phyloP scores from a whole-genome alignment of 2,329 filamentous ascomycete genomes.

The Thelonectria olida region DNA sequence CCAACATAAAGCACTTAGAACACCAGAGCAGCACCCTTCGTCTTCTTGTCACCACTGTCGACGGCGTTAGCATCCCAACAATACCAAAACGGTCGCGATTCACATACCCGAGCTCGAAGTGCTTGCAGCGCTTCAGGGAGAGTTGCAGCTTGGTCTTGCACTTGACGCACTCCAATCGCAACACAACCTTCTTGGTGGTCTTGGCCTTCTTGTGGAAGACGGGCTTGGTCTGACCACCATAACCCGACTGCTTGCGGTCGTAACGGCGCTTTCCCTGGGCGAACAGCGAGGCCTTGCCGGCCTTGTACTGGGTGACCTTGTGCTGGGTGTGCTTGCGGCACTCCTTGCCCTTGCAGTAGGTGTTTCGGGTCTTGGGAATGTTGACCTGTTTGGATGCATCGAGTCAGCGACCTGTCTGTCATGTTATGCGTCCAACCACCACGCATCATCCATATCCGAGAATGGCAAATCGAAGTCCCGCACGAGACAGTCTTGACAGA shows the following conservation, averaged over 20 bases:
- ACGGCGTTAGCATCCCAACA: constrained; percentile 51
- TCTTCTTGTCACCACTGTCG: constrained; percentile 99
- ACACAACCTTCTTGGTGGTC: constrained; percentile 99
- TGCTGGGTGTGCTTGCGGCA: constrained; percentile 92
- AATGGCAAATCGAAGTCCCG: constrained; percentile 16
- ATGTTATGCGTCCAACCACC: constrained; percentile 16
- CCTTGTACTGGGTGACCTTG: constrained; percentile 97
- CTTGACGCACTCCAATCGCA: constrained; percentile 94
- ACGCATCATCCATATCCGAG: constrained; percentile 20
- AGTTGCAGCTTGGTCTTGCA: constrained; percentile 99
- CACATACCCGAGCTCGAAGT: constrained; percentile 98
- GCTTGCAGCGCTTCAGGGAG: constrained; percentile 99
- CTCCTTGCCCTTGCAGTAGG: constrained; percentile 96
- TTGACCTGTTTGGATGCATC: constrained; percentile 74
- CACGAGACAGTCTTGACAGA: constrained; percentile 39
- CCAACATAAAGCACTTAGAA: constrained; percentile 80
- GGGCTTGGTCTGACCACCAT: constrained; percentile 99
- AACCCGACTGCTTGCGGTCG: constrained; percentile 98
- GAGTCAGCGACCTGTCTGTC: constrained; percentile 44
- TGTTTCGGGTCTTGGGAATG: constrained; percentile 97
- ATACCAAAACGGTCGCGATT: not conserved
- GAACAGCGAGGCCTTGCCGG: constrained; percentile 94
- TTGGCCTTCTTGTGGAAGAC: constrained; percentile 99
- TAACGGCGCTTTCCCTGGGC: constrained; percentile 99
- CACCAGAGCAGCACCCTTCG: constrained; percentile 99